Evolutionary conservation across 768 basidiomycete species (phyloP), one percentile per base, ranked within the genome.

Genomic region (Mrakia gelida): DNA sequence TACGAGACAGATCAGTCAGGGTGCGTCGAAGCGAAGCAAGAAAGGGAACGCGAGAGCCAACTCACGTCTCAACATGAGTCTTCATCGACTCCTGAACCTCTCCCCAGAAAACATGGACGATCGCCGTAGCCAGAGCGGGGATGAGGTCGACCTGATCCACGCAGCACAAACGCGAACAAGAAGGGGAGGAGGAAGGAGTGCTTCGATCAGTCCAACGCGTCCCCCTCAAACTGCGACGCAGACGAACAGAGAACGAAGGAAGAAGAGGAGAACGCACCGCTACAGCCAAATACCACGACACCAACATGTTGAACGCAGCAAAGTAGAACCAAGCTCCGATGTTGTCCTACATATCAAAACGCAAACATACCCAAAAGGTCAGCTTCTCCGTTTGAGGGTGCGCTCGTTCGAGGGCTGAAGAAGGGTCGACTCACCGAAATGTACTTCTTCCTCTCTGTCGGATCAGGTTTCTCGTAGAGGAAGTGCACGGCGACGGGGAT

Each of bases 231-330:
- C 70, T 45, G 70, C 23, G n/a, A 45, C 26, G 43, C 30, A 41
- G n/a, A 45, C 26, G 43, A 7, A 41, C 21, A 18, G 43, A 72
- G 45, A 45, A 45, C 9, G 45, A 45, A 15, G 15, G n/a, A 15
- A 45, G 45, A 45, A 45, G 15, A 45, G 49, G n/a, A n/a, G 18
- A 49, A 73, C 72, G 21, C 30, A 73, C 72, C 18, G 91, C 84
- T 85, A 92, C 85, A 28, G 90, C 92, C 49, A 93, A 89, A 79
- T 87, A 90, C 92, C 92, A 93, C 3, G 92, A 92, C 73, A 92
- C 87, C 77, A 91, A 85, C 73, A 92, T 85, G 83, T 93, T 92
- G 56, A 90, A 88, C 7, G 92, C 92, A 10, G 88, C 89, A 91
- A 92, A 93, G 84, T 91, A 92, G 3, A 92, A 86, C 92, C 92